Percentiles rank a stretch among this genome's conserved stretches.
These are phyloP conservation scores for Eucalyptus shirleyi DNA, from an alignment of 345 rosid species.

Conservation along the genomic window DNA sequence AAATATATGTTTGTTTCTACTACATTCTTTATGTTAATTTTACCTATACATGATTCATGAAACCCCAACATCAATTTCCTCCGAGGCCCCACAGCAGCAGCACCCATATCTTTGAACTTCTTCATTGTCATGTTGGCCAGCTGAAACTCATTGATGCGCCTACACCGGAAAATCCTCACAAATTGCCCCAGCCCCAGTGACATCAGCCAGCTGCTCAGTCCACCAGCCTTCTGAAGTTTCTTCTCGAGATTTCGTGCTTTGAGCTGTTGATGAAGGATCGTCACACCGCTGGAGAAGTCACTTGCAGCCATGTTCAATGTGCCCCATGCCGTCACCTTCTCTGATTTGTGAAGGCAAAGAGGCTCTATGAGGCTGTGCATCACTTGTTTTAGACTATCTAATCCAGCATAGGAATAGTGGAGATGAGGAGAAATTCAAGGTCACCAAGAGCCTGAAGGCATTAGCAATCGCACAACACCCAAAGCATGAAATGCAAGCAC, in stretches of 20 bases:
- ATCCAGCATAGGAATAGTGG: neutral
- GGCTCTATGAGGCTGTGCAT: neutral
- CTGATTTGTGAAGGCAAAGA: neutral
- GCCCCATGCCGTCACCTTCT: neutral
- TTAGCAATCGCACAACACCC: neutral
- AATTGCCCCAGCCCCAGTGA: constrained; percentile 77
- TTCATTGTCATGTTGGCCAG: constrained; percentile 76
- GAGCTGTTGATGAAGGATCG: constrained; percentile 32
- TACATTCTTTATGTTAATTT: too few relatives aligned
- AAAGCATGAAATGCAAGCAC: neutral
- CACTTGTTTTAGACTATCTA: neutral
- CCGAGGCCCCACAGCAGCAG: constrained; percentile 79
- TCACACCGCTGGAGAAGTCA: constrained; percentile 17
- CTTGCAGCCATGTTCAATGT: neutral
- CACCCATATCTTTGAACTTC: constrained; percentile 97
- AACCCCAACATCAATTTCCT: constrained; percentile 49
- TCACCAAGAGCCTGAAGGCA: neutral
- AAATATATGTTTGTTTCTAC: too few relatives aligned
- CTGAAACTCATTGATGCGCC: constrained; percentile 50
- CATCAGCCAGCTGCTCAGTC: constrained; percentile 61
- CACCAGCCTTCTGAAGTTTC: constrained; percentile 72
- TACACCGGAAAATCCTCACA: constrained; percentile 51
- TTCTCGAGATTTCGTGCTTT: constrained; percentile 62
- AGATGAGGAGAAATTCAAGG: neutral
- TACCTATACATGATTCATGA: too few relatives aligned